These are phyloP conservation scores for Gyrodon lividus DNA, from an alignment of 768 basidiomycete species.

Conservation along the genomic window DNA sequence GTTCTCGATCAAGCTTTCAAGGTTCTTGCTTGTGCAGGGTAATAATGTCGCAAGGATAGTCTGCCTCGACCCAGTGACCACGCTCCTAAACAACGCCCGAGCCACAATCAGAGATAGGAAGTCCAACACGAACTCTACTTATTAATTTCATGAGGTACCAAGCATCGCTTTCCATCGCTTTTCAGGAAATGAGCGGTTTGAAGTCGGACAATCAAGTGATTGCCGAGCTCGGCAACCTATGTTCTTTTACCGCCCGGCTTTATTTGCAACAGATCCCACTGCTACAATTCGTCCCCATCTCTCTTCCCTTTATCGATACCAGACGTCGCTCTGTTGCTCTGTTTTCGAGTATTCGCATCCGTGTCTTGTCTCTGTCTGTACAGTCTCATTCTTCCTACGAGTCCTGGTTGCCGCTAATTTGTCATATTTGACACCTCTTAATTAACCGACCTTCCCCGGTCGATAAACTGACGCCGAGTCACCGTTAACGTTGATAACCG, in stretches of 20 bases:
- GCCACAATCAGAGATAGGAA: too few relatives aligned
- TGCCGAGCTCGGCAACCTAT: constrained; percentile 38
- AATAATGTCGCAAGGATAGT: constrained; percentile 19
- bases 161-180: constrained; percentile 28
- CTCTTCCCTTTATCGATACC: constrained; percentile 33
- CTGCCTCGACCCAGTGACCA: constrained; percentile 19
- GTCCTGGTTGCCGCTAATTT: constrained; percentile 5
- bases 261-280: constrained; percentile 42
- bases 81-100: constrained; percentile 13
- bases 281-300: constrained; percentile 28
- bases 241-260: constrained; percentile 39
- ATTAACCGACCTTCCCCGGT: constrained; percentile 41
- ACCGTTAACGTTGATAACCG: constrained; percentile 41
- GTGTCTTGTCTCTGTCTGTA: neutral
- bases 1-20: constrained; percentile 7
- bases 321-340: constrained; percentile 13
- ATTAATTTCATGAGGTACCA: constrained; percentile 25
- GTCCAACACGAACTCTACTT: too few relatives aligned
- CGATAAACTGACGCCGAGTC: constrained; percentile 42
- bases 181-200: constrained; percentile 32
- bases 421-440: constrained; percentile 24
- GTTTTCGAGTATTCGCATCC: constrained; percentile 7
- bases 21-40: constrained; percentile 23
- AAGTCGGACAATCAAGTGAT: constrained; percentile 37
- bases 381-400: constrained; percentile 1